Evolutionary conservation across 2,329 filamentous ascomycete genomes (phyloP).

Genomic region (Ophiocordyceps polyrhachis-furcata): DNA sequence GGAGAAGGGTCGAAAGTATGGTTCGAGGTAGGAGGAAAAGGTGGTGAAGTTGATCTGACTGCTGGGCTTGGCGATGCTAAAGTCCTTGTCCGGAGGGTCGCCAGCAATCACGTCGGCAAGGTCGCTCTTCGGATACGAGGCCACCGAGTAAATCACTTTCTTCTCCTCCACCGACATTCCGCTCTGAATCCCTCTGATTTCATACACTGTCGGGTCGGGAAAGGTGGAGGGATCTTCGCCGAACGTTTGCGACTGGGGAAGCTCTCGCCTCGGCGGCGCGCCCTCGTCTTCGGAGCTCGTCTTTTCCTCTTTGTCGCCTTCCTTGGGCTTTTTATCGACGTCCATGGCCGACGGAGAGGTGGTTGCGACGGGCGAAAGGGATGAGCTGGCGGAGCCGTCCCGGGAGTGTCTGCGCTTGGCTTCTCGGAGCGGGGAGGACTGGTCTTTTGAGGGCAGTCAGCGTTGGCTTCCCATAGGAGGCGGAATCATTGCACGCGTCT

Average conservation of each 20-base stretch:
- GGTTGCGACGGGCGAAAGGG: slow-evolving; percentile 35
- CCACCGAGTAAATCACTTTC: slow-evolving; percentile 75
- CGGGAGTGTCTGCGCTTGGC: slow-evolving; percentile 33
- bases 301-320: slow-evolving; percentile 19
- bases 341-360: slow-evolving; percentile 38
- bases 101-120: slow-evolving; percentile 74
- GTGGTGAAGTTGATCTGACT: slow-evolving; percentile 90
- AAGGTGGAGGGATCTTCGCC: slow-evolving; percentile 86
- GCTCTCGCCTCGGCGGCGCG: slow-evolving; percentile 40
- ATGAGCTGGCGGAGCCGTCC: slow-evolving; percentile 39
- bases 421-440: slow-evolving; percentile 34
- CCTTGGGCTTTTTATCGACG: slow-evolving; percentile 32
- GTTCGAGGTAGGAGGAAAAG: slow-evolving; percentile 82
- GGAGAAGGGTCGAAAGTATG: slow-evolving; percentile 72
- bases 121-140: slow-evolving; percentile 62
- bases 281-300: slow-evolving; percentile 40
- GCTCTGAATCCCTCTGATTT: slow-evolving; percentile 58
- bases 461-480: not conserved
- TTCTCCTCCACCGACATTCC: slow-evolving; percentile 73
- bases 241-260: slow-evolving; percentile 71
- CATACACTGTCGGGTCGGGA: slow-evolving; percentile 80
- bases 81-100: slow-evolving; percentile 82
- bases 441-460: slow-evolving; percentile 18
- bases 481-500: not conserved
- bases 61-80: slow-evolving; percentile 79